Base-by-base conservation (phyloP, 768 basidiomycete species). In the Kwoniella botswanensis region DNA sequence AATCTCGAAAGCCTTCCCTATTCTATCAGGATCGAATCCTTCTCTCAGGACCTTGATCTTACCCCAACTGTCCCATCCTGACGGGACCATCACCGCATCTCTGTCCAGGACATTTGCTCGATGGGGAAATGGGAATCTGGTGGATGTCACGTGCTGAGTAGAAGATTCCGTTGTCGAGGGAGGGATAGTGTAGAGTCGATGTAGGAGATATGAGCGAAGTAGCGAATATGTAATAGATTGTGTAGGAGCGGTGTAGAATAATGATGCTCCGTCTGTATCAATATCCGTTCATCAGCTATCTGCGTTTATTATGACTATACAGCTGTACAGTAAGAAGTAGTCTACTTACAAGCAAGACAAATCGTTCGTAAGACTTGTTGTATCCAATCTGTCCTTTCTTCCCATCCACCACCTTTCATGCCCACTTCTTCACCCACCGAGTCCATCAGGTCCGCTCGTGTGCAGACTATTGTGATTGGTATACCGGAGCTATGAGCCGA, bases 51-150 rank as follows among this genome's bases (percentile, higher is more conserved):
- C 91, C 2, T 87, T 86, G 68, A 98, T 96, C 86, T 98, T 98
- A 0, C 95, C 94, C 92, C 93, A 97, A 74, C 92, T 93, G 80
- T 98, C 97, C 97, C 97, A 99, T 0, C 97, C 97, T 1, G 93
- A 88, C 1, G 96, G 97, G 6, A 98, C 90, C 55, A 97, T 88
- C 63, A 98, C 91, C 13, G 89, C 90, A 78, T 98, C 95, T 42
- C 97, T 89, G 81, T 98, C 97, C 57, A 98, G 86, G 0, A 92
- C 91, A 80, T 98, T 98, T 1, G 97, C 91, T 74, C 92, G 91
- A 66, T 93, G 88, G 3, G 87, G 85, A 84, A 97, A 98, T 0
- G 93, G 90, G 84, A 98, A 97, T 1, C 90, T 88, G 50, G 90
- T 89, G 29, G 86, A 85, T 5, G 91, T 89, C 24, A 86, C 17